Evolutionary conservation across 768 basidiomycete species (phyloP).

Genomic region (Hericium rajendrae): DNA sequence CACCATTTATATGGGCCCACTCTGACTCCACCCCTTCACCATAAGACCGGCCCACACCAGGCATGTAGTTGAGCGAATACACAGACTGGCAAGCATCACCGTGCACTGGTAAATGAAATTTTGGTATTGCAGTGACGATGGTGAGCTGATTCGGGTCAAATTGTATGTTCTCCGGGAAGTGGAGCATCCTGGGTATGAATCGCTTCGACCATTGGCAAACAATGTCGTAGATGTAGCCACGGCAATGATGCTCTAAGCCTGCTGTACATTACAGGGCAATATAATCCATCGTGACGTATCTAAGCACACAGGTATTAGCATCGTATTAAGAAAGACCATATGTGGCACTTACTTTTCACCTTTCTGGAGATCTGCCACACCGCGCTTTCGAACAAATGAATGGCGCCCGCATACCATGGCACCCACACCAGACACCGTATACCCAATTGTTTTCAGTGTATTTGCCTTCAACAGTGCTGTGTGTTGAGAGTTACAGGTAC

Average conservation of each 20-base stretch:
- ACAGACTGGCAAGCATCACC: constrained; percentile 13
- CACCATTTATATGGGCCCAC: constrained; percentile 11
- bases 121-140: constrained; percentile 18
- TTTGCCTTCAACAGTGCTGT: background rate
- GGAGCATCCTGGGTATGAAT: constrained; percentile 13
- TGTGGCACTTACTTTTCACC: constrained; percentile 20
- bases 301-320: background rate
- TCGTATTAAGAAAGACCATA: background rate
- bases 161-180: background rate
- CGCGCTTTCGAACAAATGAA: constrained; percentile 13
- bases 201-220: constrained; percentile 22
- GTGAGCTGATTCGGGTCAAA: background rate
- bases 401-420: background rate
- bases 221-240: constrained; percentile 23
- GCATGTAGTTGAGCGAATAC: constrained; percentile 22
- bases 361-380: constrained; percentile 23
- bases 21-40: constrained; percentile 19
- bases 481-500: background rate
- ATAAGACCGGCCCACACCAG: constrained; percentile 11
- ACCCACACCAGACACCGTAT: background rate
- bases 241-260: background rate
- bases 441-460: background rate
- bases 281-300: constrained; percentile 23
- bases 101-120: constrained; percentile 25
- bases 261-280: constrained; percentile 17